Percentiles rank a stretch among this genome's conserved stretches.
These are phyloP conservation scores for Cladosporium colombiae DNA, from an alignment of 2,329 filamentous ascomycete species.

Conservation along the genomic window DNA sequence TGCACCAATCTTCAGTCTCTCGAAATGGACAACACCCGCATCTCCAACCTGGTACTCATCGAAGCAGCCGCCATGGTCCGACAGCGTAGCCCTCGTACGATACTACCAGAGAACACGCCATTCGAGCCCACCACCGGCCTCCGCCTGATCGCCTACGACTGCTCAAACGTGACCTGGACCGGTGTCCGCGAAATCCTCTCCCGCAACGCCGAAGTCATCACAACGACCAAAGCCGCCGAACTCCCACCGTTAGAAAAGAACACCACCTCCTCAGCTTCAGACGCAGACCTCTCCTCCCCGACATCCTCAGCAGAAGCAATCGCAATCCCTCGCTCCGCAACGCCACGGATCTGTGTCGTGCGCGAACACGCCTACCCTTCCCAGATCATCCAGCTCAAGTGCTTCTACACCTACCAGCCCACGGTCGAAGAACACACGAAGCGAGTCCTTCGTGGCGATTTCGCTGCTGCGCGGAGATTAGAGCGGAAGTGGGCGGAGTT, in stretches of 20 bases:
- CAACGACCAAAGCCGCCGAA: constrained; percentile 41
- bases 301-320: constrained; percentile 30
- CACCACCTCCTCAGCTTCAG: constrained; percentile 13
- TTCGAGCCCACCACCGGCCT: constrained; percentile 59
- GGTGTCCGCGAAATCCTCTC: constrained; percentile 84
- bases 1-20: constrained; percentile 70
- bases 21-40: constrained; percentile 90
- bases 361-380: constrained; percentile 61
- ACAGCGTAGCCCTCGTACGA: constrained; percentile 46
- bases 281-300: constrained; percentile 33
- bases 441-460: constrained; percentile 75
- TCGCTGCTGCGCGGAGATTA: constrained; percentile 71
- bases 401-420: constrained; percentile 93
- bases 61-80: constrained; percentile 83
- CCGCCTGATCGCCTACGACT: constrained; percentile 84
- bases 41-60: constrained; percentile 80
- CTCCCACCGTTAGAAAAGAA: constrained; percentile 30
- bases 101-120: constrained; percentile 44
- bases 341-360: constrained; percentile 33
- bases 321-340: constrained; percentile 12
- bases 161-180: constrained; percentile 87
- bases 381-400: constrained; percentile 83
- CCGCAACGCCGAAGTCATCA: constrained; percentile 74
- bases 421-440: constrained; percentile 93
- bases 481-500: constrained; percentile 92